A percentile compares a stretch with the other conserved stretches of the same genome.
These are phyloP conservation scores for Alternaria ventricosa DNA, from an alignment of 2,329 filamentous ascomycete genomes.

Conservation along the genomic window DNA sequence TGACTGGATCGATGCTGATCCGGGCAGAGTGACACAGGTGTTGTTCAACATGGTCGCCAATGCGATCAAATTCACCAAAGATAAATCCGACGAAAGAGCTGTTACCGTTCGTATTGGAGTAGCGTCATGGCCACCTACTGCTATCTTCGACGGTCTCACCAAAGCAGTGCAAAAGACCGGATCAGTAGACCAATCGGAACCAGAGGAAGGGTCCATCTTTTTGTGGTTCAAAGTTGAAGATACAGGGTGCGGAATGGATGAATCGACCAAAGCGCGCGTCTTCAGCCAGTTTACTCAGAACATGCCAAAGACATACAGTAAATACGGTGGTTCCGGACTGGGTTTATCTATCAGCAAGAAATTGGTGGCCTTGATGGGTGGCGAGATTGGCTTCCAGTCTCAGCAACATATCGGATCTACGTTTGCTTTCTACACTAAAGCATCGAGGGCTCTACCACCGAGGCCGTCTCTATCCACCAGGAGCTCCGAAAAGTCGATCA, in stretches of 20 bases:
- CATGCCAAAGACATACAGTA: conserved; percentile 29
- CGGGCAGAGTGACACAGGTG: neutral
- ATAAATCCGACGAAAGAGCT: conserved; percentile 10
- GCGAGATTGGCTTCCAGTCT: conserved; percentile 30
- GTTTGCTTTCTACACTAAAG: conserved; percentile 33
- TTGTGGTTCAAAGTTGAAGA: conserved; percentile 4
- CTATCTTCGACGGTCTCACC: neutral
- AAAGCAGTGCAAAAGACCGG: conserved; percentile 4
- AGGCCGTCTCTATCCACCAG: neutral
- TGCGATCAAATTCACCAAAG: conserved; percentile 38
- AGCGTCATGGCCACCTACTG: neutral
- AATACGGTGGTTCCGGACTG: conserved; percentile 29
- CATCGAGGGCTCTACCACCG: neutral
- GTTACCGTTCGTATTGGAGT: conserved; percentile 19
- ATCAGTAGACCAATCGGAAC: too few relatives aligned
- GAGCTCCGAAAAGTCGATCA: neutral
- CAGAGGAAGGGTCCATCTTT: conserved; percentile 3
- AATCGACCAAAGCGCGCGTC: conserved; percentile 8
- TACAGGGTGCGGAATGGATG: conserved; percentile 9
- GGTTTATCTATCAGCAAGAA: conserved; percentile 33
- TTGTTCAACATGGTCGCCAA: conserved; percentile 28
- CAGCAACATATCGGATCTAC: conserved; percentile 26
- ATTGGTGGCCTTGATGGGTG: conserved; percentile 30
- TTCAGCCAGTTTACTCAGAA: conserved; percentile 35
- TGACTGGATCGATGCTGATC: neutral